Evolutionary conservation across 108 stramenopile genomes (phyloP).

Genomic region (Skeletonema marinoi): DNA sequence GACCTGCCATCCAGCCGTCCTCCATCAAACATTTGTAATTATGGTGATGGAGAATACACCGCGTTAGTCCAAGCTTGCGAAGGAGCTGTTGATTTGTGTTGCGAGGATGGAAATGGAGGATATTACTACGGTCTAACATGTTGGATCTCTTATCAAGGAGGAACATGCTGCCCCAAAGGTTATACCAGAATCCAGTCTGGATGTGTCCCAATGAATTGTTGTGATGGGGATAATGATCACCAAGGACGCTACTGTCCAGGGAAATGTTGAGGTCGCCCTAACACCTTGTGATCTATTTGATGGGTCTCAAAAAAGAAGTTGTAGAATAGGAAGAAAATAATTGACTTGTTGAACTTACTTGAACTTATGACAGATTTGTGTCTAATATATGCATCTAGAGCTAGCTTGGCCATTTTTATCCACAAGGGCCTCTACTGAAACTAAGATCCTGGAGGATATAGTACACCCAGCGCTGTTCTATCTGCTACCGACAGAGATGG

Average conservation of each 20-base stretch:
- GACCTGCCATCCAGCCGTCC: background rate
- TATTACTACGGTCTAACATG: background rate
- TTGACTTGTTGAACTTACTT: background rate
- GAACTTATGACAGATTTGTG: background rate
- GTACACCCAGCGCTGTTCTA: conserved; percentile 47
- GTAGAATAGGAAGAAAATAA: background rate
- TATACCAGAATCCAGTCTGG: background rate
- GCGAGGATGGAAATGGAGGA: background rate
- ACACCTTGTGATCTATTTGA: background rate
- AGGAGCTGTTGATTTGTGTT: background rate
- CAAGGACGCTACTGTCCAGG: background rate
- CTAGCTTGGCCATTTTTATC: background rate
- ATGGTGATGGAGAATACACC: background rate
- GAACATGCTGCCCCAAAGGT: background rate
- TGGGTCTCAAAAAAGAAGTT: too few species aligned
- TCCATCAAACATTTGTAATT: background rate
- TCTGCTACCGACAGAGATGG: conserved; percentile 53
- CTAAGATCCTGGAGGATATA: conserved; percentile 57
- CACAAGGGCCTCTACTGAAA: background rate
- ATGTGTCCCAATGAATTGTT: background rate
- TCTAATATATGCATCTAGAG: background rate
- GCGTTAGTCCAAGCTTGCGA: background rate
- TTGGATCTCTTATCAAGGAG: background rate
- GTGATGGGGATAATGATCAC: background rate
- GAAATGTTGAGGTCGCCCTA: too few species aligned